A percentile compares a stretch with the other conserved stretches of the same genome.
These are phyloP conservation scores for Telopea speciosissima DNA, from an alignment of 177 flowering plant species.

Conservation along the genomic window DNA sequence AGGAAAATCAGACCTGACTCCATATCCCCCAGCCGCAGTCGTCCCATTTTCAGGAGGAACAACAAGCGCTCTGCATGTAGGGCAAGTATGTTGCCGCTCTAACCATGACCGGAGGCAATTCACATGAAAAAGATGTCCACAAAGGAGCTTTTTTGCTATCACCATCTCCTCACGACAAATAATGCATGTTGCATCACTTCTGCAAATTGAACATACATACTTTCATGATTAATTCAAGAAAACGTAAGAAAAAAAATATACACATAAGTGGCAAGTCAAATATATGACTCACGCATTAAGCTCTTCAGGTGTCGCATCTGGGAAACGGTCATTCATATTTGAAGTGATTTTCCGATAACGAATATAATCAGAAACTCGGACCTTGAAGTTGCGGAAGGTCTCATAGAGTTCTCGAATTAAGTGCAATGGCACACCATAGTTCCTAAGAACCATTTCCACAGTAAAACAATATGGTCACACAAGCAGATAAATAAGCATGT, in stretches of 20 bases:
- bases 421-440: conserved; percentile 94
- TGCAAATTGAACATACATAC: conserved; percentile 28
- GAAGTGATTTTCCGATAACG: conserved; percentile 98
- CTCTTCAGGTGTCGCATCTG: conserved; percentile 94
- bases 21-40: conserved; percentile 34
- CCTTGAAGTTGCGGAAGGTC: conserved; percentile 88
- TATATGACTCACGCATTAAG: conserved; percentile 57
- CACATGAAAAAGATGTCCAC: conserved; percentile 97
- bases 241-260: neutral
- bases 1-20: conserved; percentile 34
- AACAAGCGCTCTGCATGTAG: conserved; percentile 94
- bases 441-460: conserved; percentile 40
- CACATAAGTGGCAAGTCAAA: neutral
- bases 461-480: neutral
- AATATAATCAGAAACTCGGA: conserved; percentile 89
- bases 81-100: conserved; percentile 95
- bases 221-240: neutral
- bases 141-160: conserved; percentile 78
- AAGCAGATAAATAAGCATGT: neutral
- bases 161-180: conserved; percentile 99
- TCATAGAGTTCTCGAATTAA: conserved; percentile 94
- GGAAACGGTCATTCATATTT: conserved; percentile 97
- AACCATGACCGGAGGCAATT: conserved; percentile 98
- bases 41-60: conserved; percentile 75
- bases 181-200: conserved; percentile 96